Conservation (phyloP, 208 protist genomes). For the Trichomonas gallinae region DNA sequence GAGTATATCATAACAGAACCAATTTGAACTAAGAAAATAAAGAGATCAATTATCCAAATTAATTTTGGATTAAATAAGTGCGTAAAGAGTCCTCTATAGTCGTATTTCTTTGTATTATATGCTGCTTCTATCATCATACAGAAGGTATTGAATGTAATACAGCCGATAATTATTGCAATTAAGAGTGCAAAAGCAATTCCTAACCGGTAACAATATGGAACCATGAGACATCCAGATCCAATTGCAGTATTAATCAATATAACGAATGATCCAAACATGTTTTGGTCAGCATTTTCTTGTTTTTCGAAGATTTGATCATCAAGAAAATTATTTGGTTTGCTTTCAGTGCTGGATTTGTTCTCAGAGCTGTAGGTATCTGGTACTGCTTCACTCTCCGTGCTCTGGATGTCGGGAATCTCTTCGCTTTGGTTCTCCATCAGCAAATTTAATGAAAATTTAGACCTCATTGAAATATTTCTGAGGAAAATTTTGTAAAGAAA, state of each 20-base stretch:
- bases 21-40: constrained; percentile 7
- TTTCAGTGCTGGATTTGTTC: no score
- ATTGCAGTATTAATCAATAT: constrained; percentile 2
- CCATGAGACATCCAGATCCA: neutral
- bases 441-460: no score
- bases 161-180: neutral
- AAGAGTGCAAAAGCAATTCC: neutral
- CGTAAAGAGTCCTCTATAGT: neutral
- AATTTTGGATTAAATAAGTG: neutral
- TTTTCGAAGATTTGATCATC: neutral
- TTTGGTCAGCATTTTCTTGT: neutral
- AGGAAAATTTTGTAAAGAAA: no score
- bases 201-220: neutral
- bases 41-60: neutral
- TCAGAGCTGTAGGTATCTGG: no score
- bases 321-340: neutral
- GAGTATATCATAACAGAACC: neutral
- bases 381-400: no score
- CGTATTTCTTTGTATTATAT: neutral
- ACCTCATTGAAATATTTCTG: no score
- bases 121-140: neutral
- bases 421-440: no score
- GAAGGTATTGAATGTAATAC: neutral
- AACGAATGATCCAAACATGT: neutral
- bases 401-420: no score